Conservation (phyloP, 2,329 filamentous ascomycete species). For the Clonostachys rhizophaga region DNA sequence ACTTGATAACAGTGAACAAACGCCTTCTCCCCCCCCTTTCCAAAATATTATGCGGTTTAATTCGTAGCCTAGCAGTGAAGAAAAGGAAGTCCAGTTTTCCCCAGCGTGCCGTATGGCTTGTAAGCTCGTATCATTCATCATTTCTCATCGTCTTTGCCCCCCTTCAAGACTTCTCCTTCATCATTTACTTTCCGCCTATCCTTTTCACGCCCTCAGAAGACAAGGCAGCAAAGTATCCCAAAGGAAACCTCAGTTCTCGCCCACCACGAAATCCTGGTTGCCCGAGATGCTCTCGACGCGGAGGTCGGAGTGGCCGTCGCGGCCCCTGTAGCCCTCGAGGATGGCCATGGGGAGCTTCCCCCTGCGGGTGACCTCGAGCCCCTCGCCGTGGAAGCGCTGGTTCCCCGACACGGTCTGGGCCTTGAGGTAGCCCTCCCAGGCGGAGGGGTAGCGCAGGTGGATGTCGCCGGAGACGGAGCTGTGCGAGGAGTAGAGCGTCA, state of each 20-base stretch:
- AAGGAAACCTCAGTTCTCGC: neutral
- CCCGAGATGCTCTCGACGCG: constrained; percentile 22
- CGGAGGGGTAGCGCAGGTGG: constrained; percentile 35
- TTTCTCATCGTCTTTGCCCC: no score
- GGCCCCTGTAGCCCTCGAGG: constrained; percentile 34
- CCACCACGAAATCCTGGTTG: constrained; percentile 16
- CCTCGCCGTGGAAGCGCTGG: constrained; percentile 33
- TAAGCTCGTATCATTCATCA: no score
- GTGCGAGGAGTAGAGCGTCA: constrained; percentile 33
- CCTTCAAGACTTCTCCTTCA: no score
- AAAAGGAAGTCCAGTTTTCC: no score
- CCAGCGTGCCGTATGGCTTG: no score
- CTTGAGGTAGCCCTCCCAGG: constrained; percentile 42
- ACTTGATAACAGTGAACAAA: no score
- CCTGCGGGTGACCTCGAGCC: constrained; percentile 26
- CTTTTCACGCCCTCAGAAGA: no score
- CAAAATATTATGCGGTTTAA: no score
- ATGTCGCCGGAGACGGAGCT: constrained; percentile 37
- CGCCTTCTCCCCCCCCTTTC: no score
- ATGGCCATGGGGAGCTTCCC: constrained; percentile 23
- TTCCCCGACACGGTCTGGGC: constrained; percentile 33
- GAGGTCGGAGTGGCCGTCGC: constrained; percentile 21
- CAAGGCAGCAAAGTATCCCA: no score
- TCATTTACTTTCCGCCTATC: no score
- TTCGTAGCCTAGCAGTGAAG: no score